These are phyloP conservation scores for Pyrus hybrid DNA, from an alignment of 331 rosid genomes.

Conservation along the genomic window DNA sequence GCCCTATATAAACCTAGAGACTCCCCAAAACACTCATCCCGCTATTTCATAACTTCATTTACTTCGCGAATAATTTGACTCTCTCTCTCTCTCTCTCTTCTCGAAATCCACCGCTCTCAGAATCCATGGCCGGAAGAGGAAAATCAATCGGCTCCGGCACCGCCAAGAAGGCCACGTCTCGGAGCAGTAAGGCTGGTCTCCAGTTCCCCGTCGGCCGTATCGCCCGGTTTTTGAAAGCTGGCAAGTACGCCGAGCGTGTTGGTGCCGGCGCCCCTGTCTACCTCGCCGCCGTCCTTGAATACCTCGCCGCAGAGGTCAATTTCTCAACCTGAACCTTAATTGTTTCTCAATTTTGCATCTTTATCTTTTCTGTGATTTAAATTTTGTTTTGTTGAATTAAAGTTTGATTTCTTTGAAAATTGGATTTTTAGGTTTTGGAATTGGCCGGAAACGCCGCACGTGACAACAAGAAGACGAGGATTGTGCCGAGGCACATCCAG, in stretches of 20 bases:
- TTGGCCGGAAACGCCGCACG: constrained; percentile 37
- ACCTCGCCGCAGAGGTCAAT: constrained; percentile 29
- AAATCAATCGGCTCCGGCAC: constrained; percentile 24
- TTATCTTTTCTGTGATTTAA: too few relatives aligned
- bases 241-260: constrained; percentile 23
- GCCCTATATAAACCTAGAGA: not conserved
- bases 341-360: not conserved
- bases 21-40: not conserved
- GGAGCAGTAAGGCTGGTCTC: constrained; percentile 34
- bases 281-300: constrained; percentile 29
- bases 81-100: too few relatives aligned
- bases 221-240: constrained; percentile 29
- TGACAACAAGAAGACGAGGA: constrained; percentile 36
- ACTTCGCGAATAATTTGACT: not conserved
- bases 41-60: not conserved
- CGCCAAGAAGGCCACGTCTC: constrained; percentile 25
- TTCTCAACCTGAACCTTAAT: not conserved
- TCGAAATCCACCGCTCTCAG: not conserved
- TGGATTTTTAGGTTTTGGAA: constrained; percentile 16
- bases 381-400: not conserved
- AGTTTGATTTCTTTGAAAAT: not conserved
- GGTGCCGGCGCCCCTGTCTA: constrained; percentile 28
- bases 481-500: constrained; percentile 31
- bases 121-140: constrained; percentile 31
- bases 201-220: constrained; percentile 35